Conservation (phyloP, 2,329 filamentous ascomycete species). For the Aureobasidium sp. region DNA sequence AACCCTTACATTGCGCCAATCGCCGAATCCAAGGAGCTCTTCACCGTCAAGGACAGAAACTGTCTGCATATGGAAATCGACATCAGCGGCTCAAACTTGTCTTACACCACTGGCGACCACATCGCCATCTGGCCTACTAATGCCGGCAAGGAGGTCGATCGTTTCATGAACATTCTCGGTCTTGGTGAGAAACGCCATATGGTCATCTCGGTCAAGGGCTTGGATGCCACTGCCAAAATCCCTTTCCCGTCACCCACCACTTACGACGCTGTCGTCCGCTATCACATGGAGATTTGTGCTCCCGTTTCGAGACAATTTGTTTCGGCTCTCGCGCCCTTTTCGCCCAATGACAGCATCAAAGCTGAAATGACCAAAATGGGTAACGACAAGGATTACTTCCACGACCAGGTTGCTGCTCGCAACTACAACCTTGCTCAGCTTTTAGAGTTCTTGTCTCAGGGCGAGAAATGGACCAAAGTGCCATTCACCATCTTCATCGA, state of each 20-base stretch:
- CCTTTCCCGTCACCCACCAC: conserved; percentile 96
- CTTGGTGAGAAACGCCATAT: conserved; percentile 68
- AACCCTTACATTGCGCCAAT: conserved; percentile 85
- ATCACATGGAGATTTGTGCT: conserved; percentile 94
- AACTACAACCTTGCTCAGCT: conserved; percentile 87
- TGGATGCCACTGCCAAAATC: conserved; percentile 93
- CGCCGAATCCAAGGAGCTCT: conserved; percentile 81
- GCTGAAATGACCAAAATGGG: conserved; percentile 83
- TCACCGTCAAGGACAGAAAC: conserved; percentile 82
- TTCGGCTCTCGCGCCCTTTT: conserved; percentile 77
- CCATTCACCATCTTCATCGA: conserved; percentile 95
- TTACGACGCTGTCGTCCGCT: conserved; percentile 85
- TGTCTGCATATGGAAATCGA: conserved; percentile 96
- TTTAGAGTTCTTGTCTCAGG: conserved; percentile 63
- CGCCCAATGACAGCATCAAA: conserved; percentile 77
- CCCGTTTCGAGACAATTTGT: conserved; percentile 95
- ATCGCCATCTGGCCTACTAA: conserved; percentile 97
- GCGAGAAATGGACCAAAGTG: conserved; percentile 71
- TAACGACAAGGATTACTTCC: conserved; percentile 91
- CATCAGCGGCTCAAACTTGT: conserved; percentile 79
- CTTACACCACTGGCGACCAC: conserved; percentile 94
- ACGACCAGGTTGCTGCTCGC: conserved; percentile 70
- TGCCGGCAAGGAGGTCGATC: conserved; percentile 82
- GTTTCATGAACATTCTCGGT: conserved; percentile 73
- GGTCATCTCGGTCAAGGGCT: conserved; percentile 81